Evolutionary conservation across 805 yeast genomes (phyloP).

Genomic region (Spathaspora sp.): DNA sequence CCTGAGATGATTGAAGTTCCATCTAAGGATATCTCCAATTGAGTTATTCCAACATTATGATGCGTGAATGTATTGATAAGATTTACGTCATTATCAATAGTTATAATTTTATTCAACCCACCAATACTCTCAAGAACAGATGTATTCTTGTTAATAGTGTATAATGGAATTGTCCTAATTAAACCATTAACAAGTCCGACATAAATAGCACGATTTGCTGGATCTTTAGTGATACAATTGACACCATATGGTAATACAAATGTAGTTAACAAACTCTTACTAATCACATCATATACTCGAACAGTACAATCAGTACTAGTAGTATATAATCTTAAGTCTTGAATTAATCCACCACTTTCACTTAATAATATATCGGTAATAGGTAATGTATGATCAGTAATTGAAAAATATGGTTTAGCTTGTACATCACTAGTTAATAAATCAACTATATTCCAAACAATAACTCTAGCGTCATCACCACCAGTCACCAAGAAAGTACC

Average conservation of each 20-base stretch:
- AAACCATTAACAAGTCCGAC: conserved; percentile 65
- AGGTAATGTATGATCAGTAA: conserved; percentile 60
- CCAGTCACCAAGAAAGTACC: conserved; percentile 67
- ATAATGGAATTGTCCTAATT: conserved; percentile 55
- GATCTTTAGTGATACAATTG: conserved; percentile 61
- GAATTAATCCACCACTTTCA: conserved; percentile 45
- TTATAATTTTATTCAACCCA: conserved; percentile 50
- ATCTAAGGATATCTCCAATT: conserved; percentile 63
- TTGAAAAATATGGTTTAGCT: conserved; percentile 53
- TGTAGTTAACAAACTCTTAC: conserved; percentile 53
- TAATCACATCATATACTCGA: conserved; percentile 60
- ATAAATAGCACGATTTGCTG: conserved; percentile 73
- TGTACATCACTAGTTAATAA: conserved; percentile 35
- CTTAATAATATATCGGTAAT: conserved; percentile 45
- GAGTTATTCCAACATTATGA: conserved; percentile 45
- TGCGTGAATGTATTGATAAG: conserved; percentile 50
- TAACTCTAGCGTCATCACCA: conserved; percentile 77
- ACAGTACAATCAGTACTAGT: conserved; percentile 73
- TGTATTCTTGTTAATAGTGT: conserved; percentile 28
- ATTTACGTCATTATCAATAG: conserved; percentile 49
- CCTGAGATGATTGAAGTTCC: conserved; percentile 74
- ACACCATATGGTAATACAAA: conserved; percentile 64
- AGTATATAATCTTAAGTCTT: conserved; percentile 64
- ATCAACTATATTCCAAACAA: conserved; percentile 70
- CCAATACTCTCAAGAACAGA: conserved; percentile 57